A percentile compares a stretch with the other conserved stretches of the same genome.
These are phyloP conservation scores for Marsdenia floribunda DNA, from an alignment of 257 asterid species.

Conservation along the genomic window DNA sequence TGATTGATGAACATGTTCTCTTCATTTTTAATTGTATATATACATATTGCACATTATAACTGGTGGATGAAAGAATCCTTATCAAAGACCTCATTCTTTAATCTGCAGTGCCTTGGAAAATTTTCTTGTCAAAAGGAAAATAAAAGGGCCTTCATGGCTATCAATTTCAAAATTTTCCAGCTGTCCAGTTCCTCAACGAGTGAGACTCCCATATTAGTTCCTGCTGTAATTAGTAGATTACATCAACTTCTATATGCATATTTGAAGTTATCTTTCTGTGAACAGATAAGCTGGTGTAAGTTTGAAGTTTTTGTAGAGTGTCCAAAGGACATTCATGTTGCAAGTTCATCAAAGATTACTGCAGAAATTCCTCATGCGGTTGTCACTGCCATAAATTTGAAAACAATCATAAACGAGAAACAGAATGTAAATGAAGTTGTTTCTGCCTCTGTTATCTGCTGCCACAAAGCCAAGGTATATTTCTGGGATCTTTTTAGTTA, in stretches of 20 bases:
- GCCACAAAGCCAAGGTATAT: constrained; percentile 85
- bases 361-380: constrained; percentile 78
- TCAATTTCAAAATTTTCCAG: constrained; percentile 67
- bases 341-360: constrained; percentile 45
- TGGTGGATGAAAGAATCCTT: constrained; percentile 7
- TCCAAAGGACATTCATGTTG: constrained; percentile 65
- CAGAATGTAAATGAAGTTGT: constrained; percentile 77
- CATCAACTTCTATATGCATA: neutral
- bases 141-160: constrained; percentile 95
- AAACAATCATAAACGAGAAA: constrained; percentile 75
- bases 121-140: constrained; percentile 78
- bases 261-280: constrained; percentile 21
- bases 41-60: neutral
- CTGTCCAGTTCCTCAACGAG: constrained; percentile 62
- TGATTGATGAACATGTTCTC: neutral
- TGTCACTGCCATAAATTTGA: constrained; percentile 78
- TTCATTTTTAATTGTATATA: neutral
- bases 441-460: constrained; percentile 89
- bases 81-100: constrained; percentile 6
- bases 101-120: constrained; percentile 78
- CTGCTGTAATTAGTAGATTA: constrained; percentile 14
- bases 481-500: constrained; percentile 20
- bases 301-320: constrained; percentile 71
- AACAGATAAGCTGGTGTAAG: constrained; percentile 98
- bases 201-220: constrained; percentile 31